Evolutionary conservation across 225 moss, liverwort and hornwort species (phyloP).

Genomic region (Climacium dendroides): DNA sequence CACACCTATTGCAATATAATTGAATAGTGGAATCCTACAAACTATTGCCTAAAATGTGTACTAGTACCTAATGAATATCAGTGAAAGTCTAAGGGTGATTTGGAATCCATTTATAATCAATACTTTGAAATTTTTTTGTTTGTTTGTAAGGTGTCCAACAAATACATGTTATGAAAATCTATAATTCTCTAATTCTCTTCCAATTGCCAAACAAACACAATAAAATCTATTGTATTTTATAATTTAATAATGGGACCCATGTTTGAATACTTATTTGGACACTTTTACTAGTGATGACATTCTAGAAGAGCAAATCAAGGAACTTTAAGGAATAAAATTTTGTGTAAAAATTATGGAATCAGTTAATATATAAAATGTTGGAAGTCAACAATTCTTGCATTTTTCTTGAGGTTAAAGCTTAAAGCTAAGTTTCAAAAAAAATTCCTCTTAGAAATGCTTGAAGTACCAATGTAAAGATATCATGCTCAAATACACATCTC

Average conservation of each 20-base stretch:
- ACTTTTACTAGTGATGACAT: background rate
- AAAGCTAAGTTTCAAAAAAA: background rate
- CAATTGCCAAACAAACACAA: background rate
- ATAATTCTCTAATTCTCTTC: background rate
- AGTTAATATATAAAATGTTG: background rate
- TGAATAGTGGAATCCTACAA: background rate
- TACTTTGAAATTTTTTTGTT: background rate
- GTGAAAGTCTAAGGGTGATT: background rate
- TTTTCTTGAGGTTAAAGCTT: background rate
- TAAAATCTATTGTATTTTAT: background rate
- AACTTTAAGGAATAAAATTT: background rate
- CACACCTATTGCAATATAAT: fast-evolving
- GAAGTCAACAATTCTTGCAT: background rate
- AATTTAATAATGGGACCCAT: background rate
- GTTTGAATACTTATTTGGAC: background rate
- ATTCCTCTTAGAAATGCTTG: fast-evolving
- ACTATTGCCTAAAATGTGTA: background rate
- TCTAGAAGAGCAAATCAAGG: background rate
- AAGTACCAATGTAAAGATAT: background rate
- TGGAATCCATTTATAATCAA: background rate
- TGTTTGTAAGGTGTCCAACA: fast-evolving
- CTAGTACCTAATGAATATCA: background rate
- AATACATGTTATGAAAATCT: background rate
- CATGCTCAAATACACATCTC: background rate
- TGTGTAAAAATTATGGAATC: background rate